Evolutionary conservation across 768 basidiomycete genomes (phyloP).

Genomic region (Neoboletus magnificus): DNA sequence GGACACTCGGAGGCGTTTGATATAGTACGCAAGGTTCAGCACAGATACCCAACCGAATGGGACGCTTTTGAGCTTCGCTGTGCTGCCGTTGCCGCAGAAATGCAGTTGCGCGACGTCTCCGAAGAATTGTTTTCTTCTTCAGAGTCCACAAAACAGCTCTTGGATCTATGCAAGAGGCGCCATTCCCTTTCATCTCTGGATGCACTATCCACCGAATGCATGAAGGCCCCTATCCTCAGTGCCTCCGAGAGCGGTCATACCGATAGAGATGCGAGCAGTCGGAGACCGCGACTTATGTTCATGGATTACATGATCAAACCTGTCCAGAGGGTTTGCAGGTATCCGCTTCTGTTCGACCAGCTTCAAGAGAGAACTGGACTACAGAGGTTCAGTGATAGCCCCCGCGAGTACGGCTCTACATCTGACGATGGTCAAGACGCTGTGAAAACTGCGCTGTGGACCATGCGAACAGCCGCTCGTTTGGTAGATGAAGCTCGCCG

Average conservation of each 20-base stretch:
- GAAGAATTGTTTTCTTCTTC: conserved; percentile 2
- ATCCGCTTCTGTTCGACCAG: conserved; percentile 84
- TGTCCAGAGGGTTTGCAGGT: conserved; percentile 94
- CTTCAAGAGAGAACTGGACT: conserved; percentile 35
- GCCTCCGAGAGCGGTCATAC: conserved; percentile 32
- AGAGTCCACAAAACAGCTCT: conserved; percentile 5
- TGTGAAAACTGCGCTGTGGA: conserved; percentile 49
- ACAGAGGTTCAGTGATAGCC: conserved; percentile 1
- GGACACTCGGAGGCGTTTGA: conserved; percentile 81
- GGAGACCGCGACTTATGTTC: conserved; percentile 51
- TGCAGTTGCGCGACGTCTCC: conserved; percentile 19
- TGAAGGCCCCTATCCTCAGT: conserved; percentile 33
- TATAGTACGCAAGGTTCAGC: conserved; percentile 61
- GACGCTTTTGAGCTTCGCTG: conserved; percentile 81
- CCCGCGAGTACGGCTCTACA: not conserved
- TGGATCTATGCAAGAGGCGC: conserved; percentile 37
- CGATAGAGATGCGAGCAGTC: conserved; percentile 25
- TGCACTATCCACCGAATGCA: conserved; percentile 31
- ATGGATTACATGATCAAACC: conserved; percentile 95
- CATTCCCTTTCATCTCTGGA: conserved; percentile 54
- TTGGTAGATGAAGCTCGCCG: conserved; percentile 81
- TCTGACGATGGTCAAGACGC: conserved; percentile 7
- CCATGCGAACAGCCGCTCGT: conserved; percentile 73
- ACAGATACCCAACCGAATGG: conserved; percentile 71
- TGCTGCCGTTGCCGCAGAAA: conserved; percentile 46